Percentiles rank a stretch among this genome's conserved stretches.
Evolutionary conservation across 176 grass and related monocot genomes (phyloP).

Genomic region (Poa annua): DNA sequence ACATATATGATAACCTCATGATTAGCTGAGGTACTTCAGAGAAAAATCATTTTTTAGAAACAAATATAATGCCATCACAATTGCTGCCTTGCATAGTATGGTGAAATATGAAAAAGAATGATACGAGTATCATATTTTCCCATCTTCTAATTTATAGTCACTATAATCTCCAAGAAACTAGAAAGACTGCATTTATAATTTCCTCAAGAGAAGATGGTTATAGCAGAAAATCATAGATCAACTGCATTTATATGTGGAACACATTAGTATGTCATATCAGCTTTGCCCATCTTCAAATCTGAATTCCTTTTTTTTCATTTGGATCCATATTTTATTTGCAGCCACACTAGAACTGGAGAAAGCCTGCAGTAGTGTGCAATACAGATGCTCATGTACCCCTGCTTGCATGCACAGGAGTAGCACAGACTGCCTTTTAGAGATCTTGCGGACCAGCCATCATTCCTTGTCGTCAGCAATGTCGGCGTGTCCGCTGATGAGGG

Average conservation of each 20-base stretch:
- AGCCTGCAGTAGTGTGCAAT: not conserved
- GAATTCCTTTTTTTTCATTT: not conserved
- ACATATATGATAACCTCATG: conserved; percentile 29
- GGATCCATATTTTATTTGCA: not conserved
- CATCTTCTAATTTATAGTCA: not conserved
- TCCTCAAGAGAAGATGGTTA: conserved; percentile 1
- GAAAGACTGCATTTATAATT: not conserved
- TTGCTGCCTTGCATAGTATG: conserved; percentile 22
- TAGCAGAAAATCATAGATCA: not conserved
- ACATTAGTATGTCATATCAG: not conserved
- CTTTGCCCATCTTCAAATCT: not conserved
- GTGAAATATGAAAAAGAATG: conserved; percentile 1
- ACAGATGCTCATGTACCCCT: not conserved
- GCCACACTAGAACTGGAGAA: not conserved
- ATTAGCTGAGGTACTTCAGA: conserved; percentile 19
- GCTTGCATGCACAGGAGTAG: not conserved
- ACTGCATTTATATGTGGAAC: conserved; percentile 1
- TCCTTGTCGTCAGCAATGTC: not conserved
- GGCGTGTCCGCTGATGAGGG: not conserved
- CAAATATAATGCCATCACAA: not conserved
- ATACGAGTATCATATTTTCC: not conserved
- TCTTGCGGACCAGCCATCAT: not conserved
- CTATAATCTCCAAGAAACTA: conserved; percentile 7
- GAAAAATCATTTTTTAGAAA: conserved; percentile 12
- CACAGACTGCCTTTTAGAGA: not conserved